A percentile compares a stretch with the other conserved stretches of the same genome.
phyloP scores from a whole-genome alignment of 495 filamentous ascomycete genomes.

The Tirmania nivea region DNA sequence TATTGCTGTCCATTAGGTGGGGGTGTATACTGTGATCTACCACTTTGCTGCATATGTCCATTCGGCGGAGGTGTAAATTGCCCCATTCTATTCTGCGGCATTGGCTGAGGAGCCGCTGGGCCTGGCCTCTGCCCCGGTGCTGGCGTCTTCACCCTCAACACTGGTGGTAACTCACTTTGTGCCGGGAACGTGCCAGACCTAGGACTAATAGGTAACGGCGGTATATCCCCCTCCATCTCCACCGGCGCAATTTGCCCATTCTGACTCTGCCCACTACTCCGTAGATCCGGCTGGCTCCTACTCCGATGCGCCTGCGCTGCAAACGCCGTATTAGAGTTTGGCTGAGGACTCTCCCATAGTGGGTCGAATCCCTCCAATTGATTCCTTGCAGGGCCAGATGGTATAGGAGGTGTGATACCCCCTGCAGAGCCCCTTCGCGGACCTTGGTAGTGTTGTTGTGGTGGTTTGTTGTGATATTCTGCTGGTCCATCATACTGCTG shows the following conservation, averaged over 20 bases:
- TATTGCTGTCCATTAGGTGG: background rate
- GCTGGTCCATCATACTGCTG: constrained; percentile 7
- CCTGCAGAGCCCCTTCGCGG: constrained; percentile 1
- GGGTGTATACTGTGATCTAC: background rate
- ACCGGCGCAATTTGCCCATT: constrained; percentile 21
- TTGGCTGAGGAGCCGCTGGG: background rate
- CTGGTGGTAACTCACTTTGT: constrained; percentile 5
- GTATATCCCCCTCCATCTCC: constrained; percentile 43
- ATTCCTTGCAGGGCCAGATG: constrained; percentile 9
- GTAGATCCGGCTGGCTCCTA: constrained; percentile 47
- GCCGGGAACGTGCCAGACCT: constrained; percentile 14
- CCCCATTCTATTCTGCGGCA: background rate
- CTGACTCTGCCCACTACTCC: constrained; percentile 14
- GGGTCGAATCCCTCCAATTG: background rate
- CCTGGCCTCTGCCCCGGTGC: constrained; percentile 5
- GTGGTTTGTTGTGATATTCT: background rate
- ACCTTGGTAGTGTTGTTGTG: constrained; percentile 2
- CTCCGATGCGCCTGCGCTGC: constrained; percentile 26
- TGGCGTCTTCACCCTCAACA: constrained; percentile 9
- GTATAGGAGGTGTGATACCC: constrained; percentile 18
- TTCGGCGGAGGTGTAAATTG: background rate
- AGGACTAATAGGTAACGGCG: constrained; percentile 26
- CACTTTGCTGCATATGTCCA: background rate
- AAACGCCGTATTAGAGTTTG: constrained; percentile 11
- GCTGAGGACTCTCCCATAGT: background rate